These are phyloP conservation scores for Suillus luteus DNA, from an alignment of 768 basidiomycete genomes.

Conservation along the genomic window DNA sequence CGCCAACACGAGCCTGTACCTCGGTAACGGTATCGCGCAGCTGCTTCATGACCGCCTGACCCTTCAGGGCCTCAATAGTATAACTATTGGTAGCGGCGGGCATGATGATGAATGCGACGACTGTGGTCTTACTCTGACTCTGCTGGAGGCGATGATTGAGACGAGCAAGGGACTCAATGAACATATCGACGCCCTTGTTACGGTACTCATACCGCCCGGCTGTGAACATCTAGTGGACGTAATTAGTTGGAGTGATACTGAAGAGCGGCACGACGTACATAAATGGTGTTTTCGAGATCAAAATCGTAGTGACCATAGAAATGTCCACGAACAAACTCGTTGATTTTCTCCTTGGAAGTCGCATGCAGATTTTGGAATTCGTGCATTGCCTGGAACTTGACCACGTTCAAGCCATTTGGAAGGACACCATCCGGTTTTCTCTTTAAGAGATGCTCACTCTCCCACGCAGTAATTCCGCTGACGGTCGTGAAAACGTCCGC, in stretches of 20 bases:
- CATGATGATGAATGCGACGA: constrained; percentile 99
- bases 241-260: constrained; percentile 13
- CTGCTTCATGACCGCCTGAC: constrained; percentile 97
- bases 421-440: constrained; percentile 96
- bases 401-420: constrained; percentile 96
- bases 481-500: constrained; percentile 99
- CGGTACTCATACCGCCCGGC: constrained; percentile 99
- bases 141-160: constrained; percentile 67
- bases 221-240: constrained; percentile 79
- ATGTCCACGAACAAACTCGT: constrained; percentile 96
- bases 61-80: constrained; percentile 96
- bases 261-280: constrained; percentile 47
- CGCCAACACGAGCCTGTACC: constrained; percentile 91
- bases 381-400: constrained; percentile 99
- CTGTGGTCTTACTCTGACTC: constrained; percentile 71
- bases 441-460: constrained; percentile 94
- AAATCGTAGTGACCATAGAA: constrained; percentile 99
- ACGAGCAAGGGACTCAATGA: constrained; percentile 94
- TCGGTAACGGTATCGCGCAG: constrained; percentile 94
- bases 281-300: constrained; percentile 89
- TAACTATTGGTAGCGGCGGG: constrained; percentile 95
- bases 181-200: constrained; percentile 99
- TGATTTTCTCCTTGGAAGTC: constrained; percentile 93
- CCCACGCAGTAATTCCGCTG: constrained; percentile 97
- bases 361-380: constrained; percentile 98